Evolutionary conservation across 1,284 basidiomycete species (phyloP), one percentile per base, ranked within the genome.

Genomic region (Pyrrhoderma noxium): DNA sequence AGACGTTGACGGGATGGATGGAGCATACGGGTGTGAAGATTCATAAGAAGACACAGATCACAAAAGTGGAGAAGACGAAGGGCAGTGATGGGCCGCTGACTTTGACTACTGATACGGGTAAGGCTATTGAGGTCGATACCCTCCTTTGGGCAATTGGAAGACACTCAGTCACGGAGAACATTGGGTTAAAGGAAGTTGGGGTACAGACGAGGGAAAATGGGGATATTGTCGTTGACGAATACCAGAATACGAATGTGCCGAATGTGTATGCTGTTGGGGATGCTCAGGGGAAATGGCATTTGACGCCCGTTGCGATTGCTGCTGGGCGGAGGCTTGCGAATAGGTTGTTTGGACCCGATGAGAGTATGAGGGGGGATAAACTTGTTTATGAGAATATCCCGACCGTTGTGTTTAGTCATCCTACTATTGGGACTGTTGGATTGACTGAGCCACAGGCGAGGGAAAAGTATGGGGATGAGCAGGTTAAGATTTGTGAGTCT

Each of bases 251-350:
- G 46, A 82, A 70, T 55, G 79, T 93, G 14, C 70, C 77, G 16
- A 76, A 79, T 51, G 74, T 99, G 58, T 86, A 78, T 49, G 82
- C 93, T 3, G 85, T 99, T 55, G 96, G 95, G 8, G 95, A 99
- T 65, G 90, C 94, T 13, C 80, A 82, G 57, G 95, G 95, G 55
- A 94, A 95, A 69, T 90, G 82, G 21, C 72, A 94, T 23, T 75
- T 99, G 55, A 99, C 95, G 0, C 95, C 96, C n/a, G 96, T 99
- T 4, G 96, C 95, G 19, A 96, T 99, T 56, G 95, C 95, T 45
- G 96, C 96, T 3, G 95, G 93, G 21, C 75, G 95, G 52, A 74
- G 92, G 56, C 71, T 98, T 37, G 78, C 85, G 46, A 99, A 98
- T 72, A 75, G 96, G 47, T 70, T 99, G 48, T 99, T 92, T 64